Conservation (phyloP, 805 yeast species). For the Scheffersomyces coipomensis region DNA sequence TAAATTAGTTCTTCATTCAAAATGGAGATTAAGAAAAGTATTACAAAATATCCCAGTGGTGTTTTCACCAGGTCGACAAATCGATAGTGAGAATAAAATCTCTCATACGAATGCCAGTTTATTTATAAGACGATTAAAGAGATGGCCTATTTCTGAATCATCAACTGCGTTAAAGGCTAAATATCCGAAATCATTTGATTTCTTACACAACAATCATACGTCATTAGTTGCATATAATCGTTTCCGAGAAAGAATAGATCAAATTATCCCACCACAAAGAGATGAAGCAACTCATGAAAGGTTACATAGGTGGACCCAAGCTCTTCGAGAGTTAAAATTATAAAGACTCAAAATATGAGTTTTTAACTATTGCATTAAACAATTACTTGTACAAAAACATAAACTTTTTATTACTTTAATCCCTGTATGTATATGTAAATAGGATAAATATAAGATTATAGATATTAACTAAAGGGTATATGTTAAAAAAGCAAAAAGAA, state of each 20-base stretch:
- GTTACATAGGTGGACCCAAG: conserved; percentile 11
- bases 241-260: conserved; percentile 23
- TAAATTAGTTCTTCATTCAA: conserved; percentile 6
- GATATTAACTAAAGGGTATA: too few species aligned
- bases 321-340: too few species aligned
- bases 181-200: too few species aligned
- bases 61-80: conserved; percentile 28
- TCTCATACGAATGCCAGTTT: conserved; percentile 11
- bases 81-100: conserved; percentile 21
- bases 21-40: conserved; percentile 11
- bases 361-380: background rate
- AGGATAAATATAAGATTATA: background rate
- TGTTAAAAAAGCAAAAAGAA: too few species aligned
- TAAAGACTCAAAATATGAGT: too few species aligned
- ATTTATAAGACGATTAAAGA: too few species aligned
- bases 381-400: background rate
- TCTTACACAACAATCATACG: too few species aligned
- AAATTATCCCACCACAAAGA: conserved; percentile 14
- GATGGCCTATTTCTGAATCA: too few species aligned
- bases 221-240: too few species aligned
- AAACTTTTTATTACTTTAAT: background rate
- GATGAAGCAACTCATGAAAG: conserved; percentile 20
- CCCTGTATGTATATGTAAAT: background rate
- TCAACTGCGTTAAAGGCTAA: too few species aligned
- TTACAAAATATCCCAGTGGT: conserved; percentile 23